Conservation (phyloP, 1,284 basidiomycete species). For the Sporisorium reilianum region DNA sequence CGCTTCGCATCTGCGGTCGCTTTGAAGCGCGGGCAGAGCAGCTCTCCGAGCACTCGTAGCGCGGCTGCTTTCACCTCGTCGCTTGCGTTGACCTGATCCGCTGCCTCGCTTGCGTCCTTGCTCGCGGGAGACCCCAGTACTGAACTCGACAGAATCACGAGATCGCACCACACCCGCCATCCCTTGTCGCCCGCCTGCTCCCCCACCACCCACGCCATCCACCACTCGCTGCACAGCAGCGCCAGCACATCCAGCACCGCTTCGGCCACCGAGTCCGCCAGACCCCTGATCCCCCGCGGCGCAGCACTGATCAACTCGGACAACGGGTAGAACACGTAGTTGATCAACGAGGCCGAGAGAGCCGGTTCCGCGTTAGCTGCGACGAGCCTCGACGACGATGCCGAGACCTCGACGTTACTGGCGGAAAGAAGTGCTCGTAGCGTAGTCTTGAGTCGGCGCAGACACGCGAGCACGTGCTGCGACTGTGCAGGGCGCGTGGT, state of each 20-base stretch:
- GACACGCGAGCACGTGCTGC: conserved; percentile 16
- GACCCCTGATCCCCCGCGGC: conserved; percentile 32
- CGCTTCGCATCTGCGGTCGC: neutral
- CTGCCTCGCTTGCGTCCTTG: neutral
- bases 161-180: conserved; percentile 63
- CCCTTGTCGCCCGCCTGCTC: conserved; percentile 9
- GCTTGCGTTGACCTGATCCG: neutral
- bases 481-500: neutral
- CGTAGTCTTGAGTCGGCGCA: conserved; percentile 23
- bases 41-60: conserved; percentile 32
- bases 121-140: conserved; percentile 25
- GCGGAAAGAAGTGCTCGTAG: conserved; percentile 8
- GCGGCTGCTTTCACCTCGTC: conserved; percentile 51
- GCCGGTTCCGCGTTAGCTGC: neutral
- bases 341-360: conserved; percentile 51
- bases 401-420: neutral
- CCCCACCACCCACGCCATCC: conserved; percentile 42
- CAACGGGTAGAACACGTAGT: conserved; percentile 66
- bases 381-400: conserved; percentile 14
- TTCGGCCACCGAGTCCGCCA: conserved; percentile 51
- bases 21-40: conserved; percentile 46
- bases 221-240: conserved; percentile 59
- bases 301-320: conserved; percentile 56
- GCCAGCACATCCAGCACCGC: conserved; percentile 37
- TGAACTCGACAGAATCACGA: conserved; percentile 56